Base-by-base conservation (phyloP, 2,329 filamentous ascomycete species). In the Pezicula neosporulosa region DNA sequence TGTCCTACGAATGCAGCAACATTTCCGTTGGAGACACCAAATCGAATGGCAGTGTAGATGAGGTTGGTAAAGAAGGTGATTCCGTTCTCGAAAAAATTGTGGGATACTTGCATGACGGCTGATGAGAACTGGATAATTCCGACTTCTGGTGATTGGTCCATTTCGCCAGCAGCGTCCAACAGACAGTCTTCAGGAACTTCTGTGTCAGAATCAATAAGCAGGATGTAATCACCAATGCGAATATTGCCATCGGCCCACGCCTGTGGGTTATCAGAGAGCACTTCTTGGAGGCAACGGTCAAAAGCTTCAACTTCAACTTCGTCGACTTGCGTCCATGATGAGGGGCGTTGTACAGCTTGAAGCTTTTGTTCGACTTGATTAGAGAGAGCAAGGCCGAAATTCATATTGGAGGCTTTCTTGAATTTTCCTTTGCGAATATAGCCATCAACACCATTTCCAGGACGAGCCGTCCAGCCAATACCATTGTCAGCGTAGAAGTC, bases 1-100 rank as follows among this genome's bases (percentile, higher is more conserved):
- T 90, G 87, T 15, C 87, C 87, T 61, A 90, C 87, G 62, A 90
- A 90, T 43, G 87, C 87, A 16, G 86, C 86, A 39, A 89, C 86
- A 60, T 90, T 87, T 36, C 87, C 87, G 67, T 86, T 88, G 50
- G 86, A 80, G 28, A 90, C 86, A n/a, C 85, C 85, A 69, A 86
- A 91, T 41, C 84, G 81, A 64, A 90, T 90, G 57, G 86, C 86
- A 33, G 83, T 85, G 73, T 90, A 90, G 66, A 90, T 85, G 30
- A 90, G 76, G 66, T 90, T 82, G 54, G 84, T 87, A 67, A 87
- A 86, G 73, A 86, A 87, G 46, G 81, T 85, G 61, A 87, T 86
- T 30, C 82, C 83, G 66, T 80, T 85, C 67, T 91, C 87, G 60
- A 91, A 91, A 68, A 83, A 89, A 49, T 79, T 85, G 60, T 81